phyloP scores from a whole-genome alignment of 2,329 filamentous ascomycete species.

The Fusarium graminum region DNA sequence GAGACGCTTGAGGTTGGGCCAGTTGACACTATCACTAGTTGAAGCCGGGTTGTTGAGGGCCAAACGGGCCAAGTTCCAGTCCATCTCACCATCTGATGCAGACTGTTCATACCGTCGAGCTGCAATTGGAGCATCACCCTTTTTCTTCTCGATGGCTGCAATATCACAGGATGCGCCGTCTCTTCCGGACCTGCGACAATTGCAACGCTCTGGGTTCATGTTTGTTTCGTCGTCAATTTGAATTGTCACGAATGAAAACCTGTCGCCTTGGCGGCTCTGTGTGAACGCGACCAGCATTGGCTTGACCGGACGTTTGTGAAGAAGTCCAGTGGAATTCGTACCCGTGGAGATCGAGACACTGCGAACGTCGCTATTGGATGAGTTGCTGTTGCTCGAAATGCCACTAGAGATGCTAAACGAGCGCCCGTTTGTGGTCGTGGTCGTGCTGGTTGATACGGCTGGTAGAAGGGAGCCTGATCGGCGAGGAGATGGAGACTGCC shows the following conservation, averaged over 20 bases:
- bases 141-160: slow-evolving; percentile 48
- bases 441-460: slow-evolving; percentile 19
- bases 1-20: slow-evolving; percentile 50
- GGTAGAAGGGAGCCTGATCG: slow-evolving; percentile 29
- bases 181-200: slow-evolving; percentile 50
- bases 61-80: slow-evolving; percentile 52
- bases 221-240: slow-evolving; percentile 52
- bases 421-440: slow-evolving; percentile 29
- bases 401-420: slow-evolving; percentile 44
- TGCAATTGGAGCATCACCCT: slow-evolving; percentile 45
- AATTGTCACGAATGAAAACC: slow-evolving; percentile 49
- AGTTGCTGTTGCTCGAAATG: slow-evolving; percentile 45
- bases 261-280: slow-evolving; percentile 36
- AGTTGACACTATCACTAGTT: slow-evolving; percentile 31
- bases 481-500: slow-evolving; percentile 36
- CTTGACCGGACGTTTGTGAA: slow-evolving; percentile 51
- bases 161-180: slow-evolving; percentile 46
- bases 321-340: slow-evolving; percentile 47
- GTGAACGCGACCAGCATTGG: slow-evolving; percentile 55
- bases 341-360: slow-evolving; percentile 48
- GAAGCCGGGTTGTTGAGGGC: slow-evolving; percentile 48
- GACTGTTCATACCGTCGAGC: slow-evolving; percentile 49
- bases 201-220: slow-evolving; percentile 53
- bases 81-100: slow-evolving; percentile 23
- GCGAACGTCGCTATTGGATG: slow-evolving; percentile 44